These are phyloP conservation scores for Ceratobasidium sp. DNA, from an alignment of 1,284 basidiomycete genomes.

Conservation along the genomic window DNA sequence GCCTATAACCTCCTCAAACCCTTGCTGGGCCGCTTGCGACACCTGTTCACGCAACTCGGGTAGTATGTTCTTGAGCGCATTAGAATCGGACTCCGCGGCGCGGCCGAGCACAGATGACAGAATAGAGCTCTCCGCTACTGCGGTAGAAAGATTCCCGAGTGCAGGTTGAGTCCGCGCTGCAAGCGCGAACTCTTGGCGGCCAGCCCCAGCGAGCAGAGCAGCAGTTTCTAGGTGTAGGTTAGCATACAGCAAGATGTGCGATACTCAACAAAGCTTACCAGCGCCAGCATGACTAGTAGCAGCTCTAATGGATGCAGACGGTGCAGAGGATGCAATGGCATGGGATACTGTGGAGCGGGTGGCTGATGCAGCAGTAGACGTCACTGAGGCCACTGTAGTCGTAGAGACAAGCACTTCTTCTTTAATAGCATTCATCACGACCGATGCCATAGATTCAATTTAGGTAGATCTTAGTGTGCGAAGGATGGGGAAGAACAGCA, in stretches of 20 bases:
- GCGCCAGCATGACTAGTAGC: constrained; percentile 13
- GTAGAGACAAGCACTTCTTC: constrained; percentile 21
- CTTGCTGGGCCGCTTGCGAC: constrained; percentile 35
- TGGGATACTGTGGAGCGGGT: constrained; percentile 16
- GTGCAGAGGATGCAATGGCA: constrained; percentile 18
- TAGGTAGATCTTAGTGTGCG: neutral
- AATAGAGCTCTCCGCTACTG: neutral
- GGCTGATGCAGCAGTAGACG: constrained; percentile 14
- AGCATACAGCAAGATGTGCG: neutral
- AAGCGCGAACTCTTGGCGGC: neutral
- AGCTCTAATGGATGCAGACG: constrained; percentile 28
- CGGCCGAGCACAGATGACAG: constrained; percentile 9
- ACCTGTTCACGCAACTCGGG: constrained; percentile 30
- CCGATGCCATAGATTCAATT: constrained; percentile 3
- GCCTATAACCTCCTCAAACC: constrained; percentile 21
- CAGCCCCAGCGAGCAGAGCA: neutral
- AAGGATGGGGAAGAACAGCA: neutral
- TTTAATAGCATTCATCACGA: constrained; percentile 28
- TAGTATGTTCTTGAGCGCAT: neutral
- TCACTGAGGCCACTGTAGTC: constrained; percentile 12
- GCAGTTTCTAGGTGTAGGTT: constrained; percentile 1
- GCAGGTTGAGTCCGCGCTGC: constrained; percentile 3
- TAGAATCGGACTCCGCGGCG: constrained; percentile 1
- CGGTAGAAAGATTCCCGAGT: neutral
- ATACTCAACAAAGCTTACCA: neutral